Evolutionary conservation across 2,329 filamentous ascomycete species (phyloP).

Genomic region (Boeremia lycopersici): DNA sequence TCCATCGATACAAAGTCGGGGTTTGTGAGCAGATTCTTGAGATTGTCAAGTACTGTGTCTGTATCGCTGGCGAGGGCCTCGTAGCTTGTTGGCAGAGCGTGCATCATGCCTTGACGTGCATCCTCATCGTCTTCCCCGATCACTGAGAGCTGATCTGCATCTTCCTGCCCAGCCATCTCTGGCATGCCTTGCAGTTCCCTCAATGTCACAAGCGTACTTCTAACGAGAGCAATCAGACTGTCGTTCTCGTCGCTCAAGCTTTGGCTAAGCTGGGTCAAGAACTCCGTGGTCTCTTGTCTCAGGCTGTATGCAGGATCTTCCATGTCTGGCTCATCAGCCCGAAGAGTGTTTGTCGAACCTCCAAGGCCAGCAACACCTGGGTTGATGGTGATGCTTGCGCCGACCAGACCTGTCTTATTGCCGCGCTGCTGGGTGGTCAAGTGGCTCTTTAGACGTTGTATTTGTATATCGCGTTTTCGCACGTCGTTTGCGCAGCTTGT

Average conservation of each 20-base stretch:
- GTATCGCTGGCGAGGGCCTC: conserved; percentile 75
- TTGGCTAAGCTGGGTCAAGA: conserved; percentile 82
- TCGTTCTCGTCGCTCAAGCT: conserved; percentile 93
- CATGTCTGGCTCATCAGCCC: conserved; percentile 60
- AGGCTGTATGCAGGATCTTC: conserved; percentile 70
- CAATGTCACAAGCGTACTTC: conserved; percentile 72
- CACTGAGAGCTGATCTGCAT: conserved; percentile 34
- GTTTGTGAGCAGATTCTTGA: conserved; percentile 86
- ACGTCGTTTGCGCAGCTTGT: conserved; percentile 89
- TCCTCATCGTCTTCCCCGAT: conserved; percentile 42
- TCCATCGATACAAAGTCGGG: conserved; percentile 96
- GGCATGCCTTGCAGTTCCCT: conserved; percentile 66
- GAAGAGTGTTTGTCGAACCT: conserved; percentile 49
- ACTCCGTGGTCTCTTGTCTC: conserved; percentile 86
- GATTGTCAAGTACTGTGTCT: conserved; percentile 77
- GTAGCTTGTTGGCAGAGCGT: conserved; percentile 63
- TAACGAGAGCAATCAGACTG: conserved; percentile 72
- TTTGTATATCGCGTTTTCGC: conserved; percentile 85
- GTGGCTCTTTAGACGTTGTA: conserved; percentile 87
- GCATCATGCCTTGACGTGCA: conserved; percentile 42
- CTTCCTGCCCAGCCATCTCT: conserved; percentile 36
- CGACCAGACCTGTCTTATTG: conserved; percentile 53
- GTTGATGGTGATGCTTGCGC: conserved; percentile 56
- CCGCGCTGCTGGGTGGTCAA: conserved; percentile 68
- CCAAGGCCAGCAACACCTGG: conserved; percentile 39